Evolutionary conservation across 2,329 filamentous ascomycete species (phyloP).

Genomic region (Chaetothyriales sp.): DNA sequence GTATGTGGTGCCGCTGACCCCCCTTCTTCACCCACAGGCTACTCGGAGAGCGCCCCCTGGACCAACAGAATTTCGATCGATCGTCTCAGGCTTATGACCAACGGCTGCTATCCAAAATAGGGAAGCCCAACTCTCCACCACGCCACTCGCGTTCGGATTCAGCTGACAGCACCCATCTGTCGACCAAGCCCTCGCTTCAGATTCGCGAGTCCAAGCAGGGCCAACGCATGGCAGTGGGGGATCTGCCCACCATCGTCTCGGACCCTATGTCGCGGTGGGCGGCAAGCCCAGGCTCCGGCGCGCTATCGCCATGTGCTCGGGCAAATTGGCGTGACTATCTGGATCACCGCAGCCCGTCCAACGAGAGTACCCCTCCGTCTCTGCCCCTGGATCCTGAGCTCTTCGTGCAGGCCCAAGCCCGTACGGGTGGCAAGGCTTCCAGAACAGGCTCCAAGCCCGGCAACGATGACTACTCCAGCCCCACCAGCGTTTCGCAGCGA

Average conservation of each 20-base stretch:
- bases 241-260: constrained; percentile 6
- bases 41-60: constrained; percentile 45
- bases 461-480: constrained; percentile 35
- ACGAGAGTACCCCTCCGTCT: constrained; percentile 27
- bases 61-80: constrained; percentile 40
- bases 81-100: constrained; percentile 50
- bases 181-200: constrained; percentile 20
- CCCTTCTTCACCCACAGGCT: constrained; percentile 26
- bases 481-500: constrained; percentile 38
- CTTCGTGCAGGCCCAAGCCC: constrained; percentile 19
- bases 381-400: constrained; percentile 28
- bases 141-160: constrained; percentile 24
- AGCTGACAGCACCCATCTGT: constrained; percentile 22
- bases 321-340: constrained; percentile 25
- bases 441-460: constrained; percentile 32
- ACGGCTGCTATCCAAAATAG: constrained; percentile 46
- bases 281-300: constrained; percentile 26
- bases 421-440: constrained; percentile 28
- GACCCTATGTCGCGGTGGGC: constrained; percentile 22
- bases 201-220: constrained; percentile 8
- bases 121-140: constrained; percentile 42
- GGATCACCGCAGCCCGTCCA: constrained; percentile 29
- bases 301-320: constrained; percentile 27
- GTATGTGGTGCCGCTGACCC: constrained; percentile 2
- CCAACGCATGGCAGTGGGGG: constrained; percentile 9